phyloP scores from a whole-genome alignment of 441 rosid genomes.

The Corymbia citriodora region DNA sequence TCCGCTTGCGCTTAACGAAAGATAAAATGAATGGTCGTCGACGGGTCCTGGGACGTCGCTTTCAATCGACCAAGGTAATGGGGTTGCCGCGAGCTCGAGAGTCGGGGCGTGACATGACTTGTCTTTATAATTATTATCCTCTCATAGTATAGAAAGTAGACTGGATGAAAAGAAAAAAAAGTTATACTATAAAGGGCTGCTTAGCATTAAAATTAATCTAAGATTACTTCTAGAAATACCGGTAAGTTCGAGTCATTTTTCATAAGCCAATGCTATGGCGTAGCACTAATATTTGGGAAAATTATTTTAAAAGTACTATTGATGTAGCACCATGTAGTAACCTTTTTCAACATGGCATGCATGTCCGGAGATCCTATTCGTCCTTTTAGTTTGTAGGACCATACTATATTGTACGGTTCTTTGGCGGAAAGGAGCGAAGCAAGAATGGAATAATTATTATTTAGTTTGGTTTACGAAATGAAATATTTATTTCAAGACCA shows the following conservation, averaged over 20 bases:
- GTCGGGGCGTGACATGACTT: no score
- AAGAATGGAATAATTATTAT: neutral
- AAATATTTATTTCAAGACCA: neutral
- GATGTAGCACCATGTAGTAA: neutral
- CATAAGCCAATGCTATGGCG: neutral
- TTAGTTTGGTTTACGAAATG: neutral
- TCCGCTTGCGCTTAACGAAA: no score
- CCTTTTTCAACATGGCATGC: neutral
- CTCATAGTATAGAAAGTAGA: neutral
- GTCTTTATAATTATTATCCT: neutral
- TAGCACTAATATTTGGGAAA: neutral
- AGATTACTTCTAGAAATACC: neutral
- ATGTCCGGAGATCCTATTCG: neutral
- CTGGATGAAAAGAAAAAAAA: rapidly evolving
- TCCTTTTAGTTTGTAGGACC: neutral
- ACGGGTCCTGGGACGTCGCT: no score
- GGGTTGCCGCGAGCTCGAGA: no score
- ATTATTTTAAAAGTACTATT: neutral
- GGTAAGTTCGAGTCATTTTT: neutral
- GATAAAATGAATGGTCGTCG: no score
- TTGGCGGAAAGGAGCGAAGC: neutral
- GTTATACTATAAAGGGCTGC: neutral
- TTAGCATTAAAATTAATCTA: neutral
- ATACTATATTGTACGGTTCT: neutral
- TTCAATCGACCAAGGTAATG: no score